Conservation (phyloP, 106 monocot species). For the Apostasia ramifera region DNA sequence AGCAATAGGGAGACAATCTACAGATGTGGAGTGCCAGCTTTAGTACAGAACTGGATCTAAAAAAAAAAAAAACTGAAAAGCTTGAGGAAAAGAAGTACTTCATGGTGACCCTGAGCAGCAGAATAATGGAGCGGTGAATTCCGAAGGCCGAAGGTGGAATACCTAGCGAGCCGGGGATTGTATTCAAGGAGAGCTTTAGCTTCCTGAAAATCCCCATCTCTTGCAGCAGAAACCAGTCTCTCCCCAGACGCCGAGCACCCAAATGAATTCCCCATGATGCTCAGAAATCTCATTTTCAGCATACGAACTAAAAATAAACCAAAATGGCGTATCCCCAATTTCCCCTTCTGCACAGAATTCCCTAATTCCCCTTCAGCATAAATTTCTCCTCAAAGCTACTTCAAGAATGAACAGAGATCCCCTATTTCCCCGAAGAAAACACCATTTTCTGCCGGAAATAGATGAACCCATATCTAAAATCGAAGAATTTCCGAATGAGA, state of each 20-base stretch:
- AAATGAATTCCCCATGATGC: slow-evolving; percentile 93
- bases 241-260: slow-evolving; percentile 96
- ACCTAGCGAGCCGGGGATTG: slow-evolving; percentile 85
- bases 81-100: slow-evolving; percentile 26
- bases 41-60: neutral
- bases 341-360: neutral
- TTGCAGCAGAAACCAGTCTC: slow-evolving; percentile 89
- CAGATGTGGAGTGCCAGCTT: neutral
- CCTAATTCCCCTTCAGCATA: too few relatives aligned
- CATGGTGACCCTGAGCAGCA: slow-evolving; percentile 89
- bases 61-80: neutral
- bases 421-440: too few relatives aligned
- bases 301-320: neutral
- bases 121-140: slow-evolving; percentile 95
- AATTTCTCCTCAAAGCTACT: too few relatives aligned
- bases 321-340: neutral
- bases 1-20: slow-evolving; percentile 51
- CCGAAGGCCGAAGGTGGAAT: slow-evolving; percentile 88
- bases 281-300: slow-evolving; percentile 63
- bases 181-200: slow-evolving; percentile 87
- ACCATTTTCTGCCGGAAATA: too few relatives aligned
- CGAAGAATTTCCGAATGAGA: too few relatives aligned
- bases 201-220: slow-evolving; percentile 93
- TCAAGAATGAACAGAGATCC: too few relatives aligned
- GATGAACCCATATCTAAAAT: too few relatives aligned